Evolutionary conservation across 306 rosid genomes (phyloP), one percentile per base, ranked within the genome.

Genomic region (Urtica urens): DNA sequence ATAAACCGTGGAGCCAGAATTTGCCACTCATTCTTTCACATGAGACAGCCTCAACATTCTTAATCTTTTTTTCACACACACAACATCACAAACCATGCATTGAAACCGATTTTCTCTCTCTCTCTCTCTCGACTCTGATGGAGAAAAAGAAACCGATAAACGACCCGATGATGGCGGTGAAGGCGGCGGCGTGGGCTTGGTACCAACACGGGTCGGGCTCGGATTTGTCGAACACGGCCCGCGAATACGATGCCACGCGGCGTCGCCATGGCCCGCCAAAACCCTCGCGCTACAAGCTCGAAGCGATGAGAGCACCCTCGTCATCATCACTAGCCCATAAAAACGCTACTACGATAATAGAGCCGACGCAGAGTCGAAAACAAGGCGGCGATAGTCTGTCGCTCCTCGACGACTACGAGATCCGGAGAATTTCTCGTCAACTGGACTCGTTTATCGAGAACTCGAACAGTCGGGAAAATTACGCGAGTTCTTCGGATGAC

Each of bases 151-250:
- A 66, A 13, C 62, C 46, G 9, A 34, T 29, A 11, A n/a, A 53
- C 17, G 0, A 29, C 53, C 41, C 3, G 52, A 76, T 13, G 61
- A 65, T 6, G 1, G 18, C 57, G 11, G 79, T 70, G 3, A 84
- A 70, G 57, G 93, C 90, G 0, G 97, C 97, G 23, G 97, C 97
- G 25, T 81, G 97, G 97, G 95, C 95, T 3, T 79, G 97, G 97
- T 42, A 63, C 68, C 71, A 74, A 35, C 97, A 50, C 28, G 71
- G 85, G 23, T 70, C 86, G 0, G 71, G 85, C 20, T 66, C 83
- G 0, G 74, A 65, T 21, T 69, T 76, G 8, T 79, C 78, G n/a
- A 60, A 69, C 48, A 21, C 57, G 5, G 25, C 49, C 38, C 68
- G 10, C 1, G 95, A 81, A 50, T 68, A 68, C 53, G 69, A 44